Base-by-base conservation (phyloP, 1,139 yeast species). In the Pichia sp. region DNA sequence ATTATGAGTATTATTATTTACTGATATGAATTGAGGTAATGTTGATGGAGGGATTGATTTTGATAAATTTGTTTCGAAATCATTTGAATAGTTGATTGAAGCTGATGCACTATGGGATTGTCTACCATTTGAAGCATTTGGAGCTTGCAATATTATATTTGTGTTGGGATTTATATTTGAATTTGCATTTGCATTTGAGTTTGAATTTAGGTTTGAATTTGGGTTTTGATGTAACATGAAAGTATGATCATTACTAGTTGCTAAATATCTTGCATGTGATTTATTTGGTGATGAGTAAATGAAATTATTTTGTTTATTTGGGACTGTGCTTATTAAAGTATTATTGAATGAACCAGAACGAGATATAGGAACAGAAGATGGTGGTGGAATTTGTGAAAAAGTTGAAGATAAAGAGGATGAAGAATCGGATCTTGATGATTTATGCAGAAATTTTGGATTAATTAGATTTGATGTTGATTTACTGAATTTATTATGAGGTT, bases 171-270 rank as follows among this genome's bases (percentile, higher is more conserved):
- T 18, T 18, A 18, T 18, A 18, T 18, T 18, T 18, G 18, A 18
- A 18, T 18, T 18, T 18, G 18, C 18, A 18, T 18, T 18, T 18
- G 18, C 18, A 18, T 18, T 18, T n/a, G 40, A 11, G 18, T 37
- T 18, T 18, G 18, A 18, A 18, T 18, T 18, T 18, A 18, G 18
- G 18, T 18, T 18, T 18, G 18, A 30, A 2, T 39, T 30, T 3
- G 42, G 10, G 6, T 29, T 41, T 18, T 18, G 18, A 18, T 18
- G 18, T 8, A 43, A 3, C 18, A 40, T 3, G 11, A 51, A 46
- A 2, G 53, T 42, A 29, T 51, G 53, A 32, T 51, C 50, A 32
- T 51, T 51, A 34, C 34, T 44, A 3, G 53, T 51, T n/a, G 53
- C 53, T 8, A 51, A 35, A 29, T 43, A 46, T 36, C 53, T 45